Conservation (phyloP, 1,284 basidiomycete genomes). For the Pascua sp. region DNA sequence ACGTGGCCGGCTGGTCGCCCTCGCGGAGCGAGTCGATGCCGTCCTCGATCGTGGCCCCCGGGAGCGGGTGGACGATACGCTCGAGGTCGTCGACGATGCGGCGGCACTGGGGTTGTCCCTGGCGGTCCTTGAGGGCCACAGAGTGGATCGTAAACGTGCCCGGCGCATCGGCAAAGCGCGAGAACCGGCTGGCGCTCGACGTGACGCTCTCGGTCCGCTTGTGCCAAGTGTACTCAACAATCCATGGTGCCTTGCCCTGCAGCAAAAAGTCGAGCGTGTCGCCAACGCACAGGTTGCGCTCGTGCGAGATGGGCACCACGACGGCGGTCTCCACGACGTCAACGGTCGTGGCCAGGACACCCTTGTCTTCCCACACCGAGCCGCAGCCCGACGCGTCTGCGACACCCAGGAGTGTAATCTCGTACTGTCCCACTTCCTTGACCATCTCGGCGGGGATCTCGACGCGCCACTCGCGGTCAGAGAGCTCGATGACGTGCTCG, state of each 20-base stretch:
- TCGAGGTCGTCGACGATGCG: constrained; percentile 70
- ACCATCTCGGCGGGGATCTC: constrained; percentile 70
- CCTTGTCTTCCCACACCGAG: constrained; percentile 62
- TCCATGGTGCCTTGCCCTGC: constrained; percentile 95
- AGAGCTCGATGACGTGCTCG: constrained; percentile 59
- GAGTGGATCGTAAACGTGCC: constrained; percentile 79
- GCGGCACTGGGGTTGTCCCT: constrained; percentile 63
- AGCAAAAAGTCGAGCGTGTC: constrained; percentile 87
- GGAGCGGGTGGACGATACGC: constrained; percentile 75
- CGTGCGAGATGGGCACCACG: constrained; percentile 75
- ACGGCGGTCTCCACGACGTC: constrained; percentile 93
- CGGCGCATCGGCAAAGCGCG: constrained; percentile 70
- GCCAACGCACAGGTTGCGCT: constrained; percentile 82
- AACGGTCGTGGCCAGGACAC: constrained; percentile 61
- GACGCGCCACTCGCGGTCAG: constrained; percentile 65
- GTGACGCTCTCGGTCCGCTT: constrained; percentile 71
- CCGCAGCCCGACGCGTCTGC: constrained; percentile 75
- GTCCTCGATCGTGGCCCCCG: constrained; percentile 79
- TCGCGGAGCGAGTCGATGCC: constrained; percentile 88
- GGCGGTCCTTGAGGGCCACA: constrained; percentile 75
- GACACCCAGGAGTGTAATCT: constrained; percentile 70
- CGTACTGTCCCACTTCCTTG: constrained; percentile 72
- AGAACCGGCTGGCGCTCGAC: constrained; percentile 74
- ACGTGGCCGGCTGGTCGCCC: constrained; percentile 88
- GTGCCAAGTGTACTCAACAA: constrained; percentile 81